Conservation (phyloP, 2,329 filamentous ascomycete genomes). For the Metarhizium guizhouense region DNA sequence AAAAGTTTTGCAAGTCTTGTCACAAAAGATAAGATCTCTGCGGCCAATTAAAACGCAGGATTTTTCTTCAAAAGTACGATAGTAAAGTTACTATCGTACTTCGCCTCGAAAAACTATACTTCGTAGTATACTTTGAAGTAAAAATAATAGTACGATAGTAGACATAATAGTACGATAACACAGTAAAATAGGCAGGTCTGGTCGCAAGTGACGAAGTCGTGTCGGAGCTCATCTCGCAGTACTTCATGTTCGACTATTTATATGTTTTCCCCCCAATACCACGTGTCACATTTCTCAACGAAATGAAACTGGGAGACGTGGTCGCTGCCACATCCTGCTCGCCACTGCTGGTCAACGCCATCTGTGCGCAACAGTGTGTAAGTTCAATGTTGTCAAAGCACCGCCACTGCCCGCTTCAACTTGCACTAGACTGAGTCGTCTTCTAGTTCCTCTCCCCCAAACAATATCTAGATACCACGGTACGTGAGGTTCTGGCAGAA, state of each 20-base stretch:
- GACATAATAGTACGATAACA: too few species aligned
- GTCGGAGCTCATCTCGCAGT: slow-evolving; percentile 5
- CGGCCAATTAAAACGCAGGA: too few species aligned
- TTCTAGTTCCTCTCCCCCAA: slow-evolving; percentile 1
- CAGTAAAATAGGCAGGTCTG: too few species aligned
- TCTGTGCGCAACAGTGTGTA: slow-evolving; percentile 6
- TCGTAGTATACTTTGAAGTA: too few species aligned
- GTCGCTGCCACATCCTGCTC: slow-evolving; percentile 2
- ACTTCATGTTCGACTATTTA: slow-evolving; percentile 5
- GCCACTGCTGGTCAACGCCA: slow-evolving; percentile 4
- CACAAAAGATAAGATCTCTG: too few species aligned
- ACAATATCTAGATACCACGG: not conserved
- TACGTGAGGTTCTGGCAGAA: slow-evolving; percentile 3
- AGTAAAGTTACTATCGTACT: too few species aligned
- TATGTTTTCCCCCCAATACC: slow-evolving; percentile 6
- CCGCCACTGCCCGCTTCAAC: not conserved
- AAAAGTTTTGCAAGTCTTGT: too few species aligned
- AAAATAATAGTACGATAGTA: too few species aligned
- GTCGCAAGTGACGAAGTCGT: slow-evolving; percentile 1
- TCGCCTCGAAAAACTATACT: too few species aligned
- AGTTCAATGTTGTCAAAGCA: not conserved
- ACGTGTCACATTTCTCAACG: not conserved
- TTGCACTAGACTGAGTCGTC: not conserved
- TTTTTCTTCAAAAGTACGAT: too few species aligned
- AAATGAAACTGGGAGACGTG: not conserved